Conservation (phyloP, 1,284 basidiomycete genomes). For the Fomitiporia mediterranea region DNA sequence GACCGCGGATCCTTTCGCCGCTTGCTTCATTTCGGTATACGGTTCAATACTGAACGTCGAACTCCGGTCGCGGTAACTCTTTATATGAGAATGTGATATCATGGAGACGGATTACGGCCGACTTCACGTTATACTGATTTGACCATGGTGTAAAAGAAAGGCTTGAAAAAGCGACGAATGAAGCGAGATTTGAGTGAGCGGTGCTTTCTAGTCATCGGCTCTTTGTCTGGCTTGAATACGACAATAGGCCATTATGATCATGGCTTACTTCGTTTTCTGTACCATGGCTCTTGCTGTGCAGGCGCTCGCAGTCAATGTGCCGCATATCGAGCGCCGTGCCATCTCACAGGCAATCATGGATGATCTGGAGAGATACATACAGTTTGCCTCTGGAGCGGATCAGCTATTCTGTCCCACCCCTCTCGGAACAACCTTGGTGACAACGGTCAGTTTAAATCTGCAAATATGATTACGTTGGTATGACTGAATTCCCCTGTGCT, state of each 20-base stretch:
- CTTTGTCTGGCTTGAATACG: not conserved
- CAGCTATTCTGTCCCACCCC: constrained; percentile 18
- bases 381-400: constrained; percentile 22
- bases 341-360: constrained; percentile 18
- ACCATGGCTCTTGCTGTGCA: not conserved
- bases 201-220: too few relatives aligned
- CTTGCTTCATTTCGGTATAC: too few relatives aligned
- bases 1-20: too few relatives aligned
- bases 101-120: too few relatives aligned
- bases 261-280: not conserved
- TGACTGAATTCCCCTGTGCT: not conserved
- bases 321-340: constrained; percentile 10
- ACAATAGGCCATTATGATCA: not conserved
- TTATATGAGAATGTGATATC: too few relatives aligned
- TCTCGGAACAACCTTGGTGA: constrained; percentile 19
- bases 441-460: constrained; percentile 6
- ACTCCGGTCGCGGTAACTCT: too few relatives aligned
- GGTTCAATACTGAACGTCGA: too few relatives aligned
- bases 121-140: too few relatives aligned
- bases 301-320: not conserved
- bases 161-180: too few relatives aligned
- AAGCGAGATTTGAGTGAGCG: too few relatives aligned
- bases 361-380: constrained; percentile 19
- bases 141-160: too few relatives aligned
- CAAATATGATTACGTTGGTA: too few relatives aligned